A percentile compares a stretch with the other conserved stretches of the same genome.
Conservation (phyloP, 2,329 filamentous ascomycete genomes). For the Aspergillus sp. region DNA sequence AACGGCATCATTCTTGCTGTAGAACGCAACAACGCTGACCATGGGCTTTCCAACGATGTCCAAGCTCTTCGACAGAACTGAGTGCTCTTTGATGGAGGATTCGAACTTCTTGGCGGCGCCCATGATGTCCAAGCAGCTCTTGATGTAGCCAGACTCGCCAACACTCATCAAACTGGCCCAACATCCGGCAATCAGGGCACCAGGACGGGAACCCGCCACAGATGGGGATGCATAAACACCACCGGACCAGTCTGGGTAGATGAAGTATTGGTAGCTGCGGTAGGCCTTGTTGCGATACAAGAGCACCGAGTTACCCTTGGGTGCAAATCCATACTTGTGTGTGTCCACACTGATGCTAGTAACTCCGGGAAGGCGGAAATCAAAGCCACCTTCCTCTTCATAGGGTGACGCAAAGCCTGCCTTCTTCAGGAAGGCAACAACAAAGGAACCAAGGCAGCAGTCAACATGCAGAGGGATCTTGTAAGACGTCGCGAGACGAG, state of each 20-base stretch:
- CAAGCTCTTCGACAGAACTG: constrained; percentile 70
- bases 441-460: constrained; percentile 94
- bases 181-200: constrained; percentile 91
- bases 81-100: constrained; percentile 69
- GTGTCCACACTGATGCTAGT: constrained; percentile 96
- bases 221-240: constrained; percentile 94
- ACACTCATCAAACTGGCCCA: constrained; percentile 90
- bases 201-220: constrained; percentile 87
- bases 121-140: constrained; percentile 84
- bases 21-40: constrained; percentile 88
- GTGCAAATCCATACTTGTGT: constrained; percentile 98
- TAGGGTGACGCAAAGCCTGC: constrained; percentile 72
- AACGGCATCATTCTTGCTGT: constrained; percentile 66
- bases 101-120: constrained; percentile 81
- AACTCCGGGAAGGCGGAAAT: constrained; percentile 91
- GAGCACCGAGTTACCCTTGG: constrained; percentile 92
- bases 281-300: constrained; percentile 81
- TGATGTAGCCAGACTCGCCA: constrained; percentile 84
- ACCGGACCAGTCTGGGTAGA: constrained; percentile 90
- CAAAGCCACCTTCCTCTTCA: constrained; percentile 75
- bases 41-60: constrained; percentile 80
- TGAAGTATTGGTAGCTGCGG: constrained; percentile 92
- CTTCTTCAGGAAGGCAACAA: constrained; percentile 86
- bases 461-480: constrained; percentile 91
- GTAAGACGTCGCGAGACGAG: constrained; percentile 75